These are phyloP conservation scores for Rhamnella rubrinervis DNA, from an alignment of 331 rosid species.

Conservation along the genomic window DNA sequence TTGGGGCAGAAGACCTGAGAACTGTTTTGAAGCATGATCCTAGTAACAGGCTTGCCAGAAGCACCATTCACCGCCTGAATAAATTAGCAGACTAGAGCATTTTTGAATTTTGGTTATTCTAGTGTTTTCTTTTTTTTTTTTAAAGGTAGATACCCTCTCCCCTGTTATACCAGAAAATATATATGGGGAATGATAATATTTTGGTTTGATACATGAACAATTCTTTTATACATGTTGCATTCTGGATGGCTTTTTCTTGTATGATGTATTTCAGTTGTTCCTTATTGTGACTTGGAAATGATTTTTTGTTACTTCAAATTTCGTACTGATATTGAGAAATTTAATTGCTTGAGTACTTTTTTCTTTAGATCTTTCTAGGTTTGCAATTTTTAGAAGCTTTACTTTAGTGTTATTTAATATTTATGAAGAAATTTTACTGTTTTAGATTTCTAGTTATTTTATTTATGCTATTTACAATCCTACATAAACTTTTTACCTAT, in stretches of 20 bases:
- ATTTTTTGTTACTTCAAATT: slow-evolving; percentile 26
- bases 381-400: too few relatives aligned
- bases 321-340: slow-evolving; percentile 22
- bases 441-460: too few relatives aligned
- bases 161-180: slow-evolving; percentile 16
- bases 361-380: neutral
- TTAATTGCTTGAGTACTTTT: slow-evolving; percentile 6
- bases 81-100: slow-evolving; percentile 70
- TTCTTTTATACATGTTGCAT: slow-evolving; percentile 14
- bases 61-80: slow-evolving; percentile 86
- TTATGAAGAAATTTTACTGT: too few relatives aligned
- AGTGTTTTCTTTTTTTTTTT: slow-evolving; percentile 9
- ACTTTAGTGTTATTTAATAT: too few relatives aligned
- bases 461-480: too few relatives aligned
- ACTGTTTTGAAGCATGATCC: slow-evolving; percentile 89
- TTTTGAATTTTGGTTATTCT: neutral
- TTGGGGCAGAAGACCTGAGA: slow-evolving; percentile 92
- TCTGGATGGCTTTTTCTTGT: slow-evolving; percentile 29
- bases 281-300: slow-evolving; percentile 21
- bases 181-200: slow-evolving; percentile 29
- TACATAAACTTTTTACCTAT: too few relatives aligned
- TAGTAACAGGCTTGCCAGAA: slow-evolving; percentile 81
- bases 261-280: slow-evolving; percentile 27
- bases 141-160: slow-evolving; percentile 24
- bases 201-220: slow-evolving; percentile 5